Base-by-base conservation (phyloP, 345 rosid species). In the Lenwebbia sp. region DNA sequence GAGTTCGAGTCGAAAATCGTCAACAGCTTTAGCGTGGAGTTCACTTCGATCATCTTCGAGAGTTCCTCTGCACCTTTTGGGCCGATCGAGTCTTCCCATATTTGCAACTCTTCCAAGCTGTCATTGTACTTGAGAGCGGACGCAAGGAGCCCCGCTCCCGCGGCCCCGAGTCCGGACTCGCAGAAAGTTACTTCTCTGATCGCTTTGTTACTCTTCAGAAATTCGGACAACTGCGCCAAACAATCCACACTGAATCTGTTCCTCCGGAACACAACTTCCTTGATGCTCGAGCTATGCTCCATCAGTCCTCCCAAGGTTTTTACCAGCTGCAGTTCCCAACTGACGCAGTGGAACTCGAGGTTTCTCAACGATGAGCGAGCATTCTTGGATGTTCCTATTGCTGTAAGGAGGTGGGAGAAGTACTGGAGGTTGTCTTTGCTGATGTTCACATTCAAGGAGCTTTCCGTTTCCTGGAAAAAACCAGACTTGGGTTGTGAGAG, bases 21-120 rank as follows among this genome's bases (percentile, higher is more conserved):
- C 92, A 97, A 65, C 52, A 93, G 88, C 87, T 92, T 97, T 90
- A 96, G 90, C 33, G 92, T 93, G 55, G 96, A 94, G 90, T 97
- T 96, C 5, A 87, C 92, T 93, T 97, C 97, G 57, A 97, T 97
- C 99, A 97, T 97, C 90, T 91, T 94, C 1, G 98, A 94, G 23
- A 97, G 95, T 90, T 97, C 99, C 90, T 97, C 99, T 0, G 99
- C 98, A 22, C 98, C 99, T 89, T 88, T 94, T 1, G 95, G 91
- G 74, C 99, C 98, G n/a, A 96, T 95, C 5, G 98, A 96, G 88
- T 96, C 99, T 50, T 97, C 98, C 99, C 98, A 94, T 89, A 97
- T 94, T 91, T 97, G 99, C 89, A 95, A 70, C 91, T 96, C 99
- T 82, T 97, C 99, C 91, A 97, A 86, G 83, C 90, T 89, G 70